These are phyloP conservation scores for Plasmodium inui DNA, from an alignment of 169 alveolate species.

Conservation along the genomic window DNA sequence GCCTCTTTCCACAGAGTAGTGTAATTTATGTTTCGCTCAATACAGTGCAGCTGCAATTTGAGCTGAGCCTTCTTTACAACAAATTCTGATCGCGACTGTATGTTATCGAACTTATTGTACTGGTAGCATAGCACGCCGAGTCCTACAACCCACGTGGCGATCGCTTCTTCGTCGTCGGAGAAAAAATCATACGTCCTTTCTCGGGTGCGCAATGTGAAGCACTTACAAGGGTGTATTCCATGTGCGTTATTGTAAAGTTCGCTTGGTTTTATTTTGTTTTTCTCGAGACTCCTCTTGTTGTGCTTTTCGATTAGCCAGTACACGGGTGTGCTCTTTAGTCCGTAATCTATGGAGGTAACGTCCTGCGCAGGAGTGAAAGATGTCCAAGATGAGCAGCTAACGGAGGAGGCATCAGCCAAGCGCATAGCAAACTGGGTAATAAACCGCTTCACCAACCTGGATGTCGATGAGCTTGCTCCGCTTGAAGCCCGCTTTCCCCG, in stretches of 20 bases:
- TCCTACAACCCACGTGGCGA: slow-evolving; percentile 71
- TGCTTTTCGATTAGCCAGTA: slow-evolving; percentile 74
- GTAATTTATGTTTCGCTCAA: slow-evolving; percentile 36
- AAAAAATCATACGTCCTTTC: slow-evolving; percentile 67
- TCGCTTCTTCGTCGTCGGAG: slow-evolving; percentile 27
- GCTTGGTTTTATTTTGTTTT: slow-evolving; percentile 19
- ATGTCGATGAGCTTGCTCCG: slow-evolving; percentile 46
- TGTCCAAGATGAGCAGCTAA: not conserved
- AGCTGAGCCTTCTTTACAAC: slow-evolving; percentile 46
- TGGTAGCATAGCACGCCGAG: slow-evolving; percentile 34
- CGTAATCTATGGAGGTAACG: slow-evolving; percentile 40
- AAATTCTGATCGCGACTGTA: slow-evolving; percentile 67
- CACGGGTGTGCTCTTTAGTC: slow-evolving; percentile 67
- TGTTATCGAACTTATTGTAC: slow-evolving; percentile 31
- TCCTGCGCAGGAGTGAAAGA: slow-evolving; percentile 2
- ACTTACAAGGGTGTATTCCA: slow-evolving; percentile 31
- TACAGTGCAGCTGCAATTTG: slow-evolving; percentile 51
- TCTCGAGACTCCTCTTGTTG: slow-evolving; percentile 26
- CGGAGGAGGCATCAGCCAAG: not conserved
- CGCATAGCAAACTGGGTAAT: not conserved
- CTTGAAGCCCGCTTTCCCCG: slow-evolving; percentile 14
- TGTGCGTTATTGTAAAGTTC: slow-evolving; percentile 28
- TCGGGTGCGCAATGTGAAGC: slow-evolving; percentile 40
- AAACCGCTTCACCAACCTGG: slow-evolving; percentile 23
- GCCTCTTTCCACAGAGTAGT: slow-evolving; percentile 58